Conservation (phyloP, 257 asterid species). For the Lavandula angustifolia region DNA sequence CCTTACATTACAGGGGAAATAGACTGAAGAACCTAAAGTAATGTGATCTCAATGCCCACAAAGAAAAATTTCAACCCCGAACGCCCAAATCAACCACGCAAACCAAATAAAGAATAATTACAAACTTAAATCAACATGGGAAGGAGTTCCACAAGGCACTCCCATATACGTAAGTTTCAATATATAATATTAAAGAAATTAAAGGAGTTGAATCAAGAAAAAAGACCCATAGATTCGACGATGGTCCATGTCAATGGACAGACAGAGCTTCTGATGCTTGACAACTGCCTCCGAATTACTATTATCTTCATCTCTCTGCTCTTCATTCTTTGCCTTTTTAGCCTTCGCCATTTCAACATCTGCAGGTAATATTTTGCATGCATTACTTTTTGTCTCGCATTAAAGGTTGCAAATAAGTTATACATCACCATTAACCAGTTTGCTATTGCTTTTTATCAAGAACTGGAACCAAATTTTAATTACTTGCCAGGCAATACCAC, state of each 20-base stretch:
- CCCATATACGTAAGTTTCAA: neutral
- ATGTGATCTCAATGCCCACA: neutral
- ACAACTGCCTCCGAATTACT: constrained; percentile 82
- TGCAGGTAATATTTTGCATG: constrained; percentile 17
- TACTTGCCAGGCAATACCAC: too few relatives aligned
- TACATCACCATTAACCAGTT: too few relatives aligned
- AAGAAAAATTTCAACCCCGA: constrained; percentile 17
- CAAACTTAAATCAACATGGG: constrained; percentile 16
- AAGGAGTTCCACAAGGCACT: neutral
- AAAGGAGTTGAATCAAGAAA: neutral
- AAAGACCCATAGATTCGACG: constrained; percentile 81
- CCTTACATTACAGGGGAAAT: too few relatives aligned
- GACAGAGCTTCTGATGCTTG: constrained; percentile 93
- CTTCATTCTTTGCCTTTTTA: constrained; percentile 77
- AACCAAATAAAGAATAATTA: neutral
- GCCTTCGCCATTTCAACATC: constrained; percentile 82
- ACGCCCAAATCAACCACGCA: constrained; percentile 10
- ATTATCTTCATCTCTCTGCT: constrained; percentile 69
- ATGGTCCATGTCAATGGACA: constrained; percentile 87
- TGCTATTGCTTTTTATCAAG: too few relatives aligned
- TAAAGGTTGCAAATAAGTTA: too few relatives aligned
- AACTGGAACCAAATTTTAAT: too few relatives aligned
- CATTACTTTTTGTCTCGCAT: neutral
- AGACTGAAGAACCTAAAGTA: neutral
- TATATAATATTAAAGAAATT: neutral